Evolutionary conservation across 192 early-diverging fungal species (phyloP), one percentile per base, ranked within the genome.

Genomic region (Podila minutissima): DNA sequence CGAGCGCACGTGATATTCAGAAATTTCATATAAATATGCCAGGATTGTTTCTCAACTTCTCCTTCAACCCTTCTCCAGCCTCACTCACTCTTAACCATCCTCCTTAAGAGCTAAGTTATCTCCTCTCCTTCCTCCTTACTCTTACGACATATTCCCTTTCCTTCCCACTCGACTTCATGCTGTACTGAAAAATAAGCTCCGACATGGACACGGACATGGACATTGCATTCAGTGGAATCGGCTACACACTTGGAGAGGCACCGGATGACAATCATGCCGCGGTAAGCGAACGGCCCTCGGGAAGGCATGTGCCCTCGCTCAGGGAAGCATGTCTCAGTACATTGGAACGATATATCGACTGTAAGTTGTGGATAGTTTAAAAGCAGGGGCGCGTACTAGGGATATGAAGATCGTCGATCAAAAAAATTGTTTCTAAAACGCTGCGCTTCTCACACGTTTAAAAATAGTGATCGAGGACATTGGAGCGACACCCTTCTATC

Each of bases 401-500:
- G 13, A 46, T 46, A 17, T 17, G 41, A 46, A 46, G 41, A 46
- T 46, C 41, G 41, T 46, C 1, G 17, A 24, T 61, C 59, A 19
- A 32, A 12, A 59, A 26, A n/a, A n/a, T 59, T 59, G 59, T 19
- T 7, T 33, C 69, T 20, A 29, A 41, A 11, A 28, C 24, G 35
- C 58, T 6, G 11, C 22, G 29, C 28, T 35, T 6, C 31, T 64
- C 24, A 35, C 62, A 11, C 17, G 29, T 0, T n/a, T 61, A 17
- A 17, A 17, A 0, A 8, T 68, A 81, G 77, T 73, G n/a, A 53
- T 81, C 11, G 77, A 81, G 20, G 77, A 81, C n/a, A 64, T 81
- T 69, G 77, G 77, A 53, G 48, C 38, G 2, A 81, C 77, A 12
- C 77, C 77, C n/a, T 81, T 61, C 58, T 81, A 81, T 49, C 58